Base-by-base conservation (phyloP, 768 basidiomycete genomes). In the Hygrocybe punicea region DNA sequence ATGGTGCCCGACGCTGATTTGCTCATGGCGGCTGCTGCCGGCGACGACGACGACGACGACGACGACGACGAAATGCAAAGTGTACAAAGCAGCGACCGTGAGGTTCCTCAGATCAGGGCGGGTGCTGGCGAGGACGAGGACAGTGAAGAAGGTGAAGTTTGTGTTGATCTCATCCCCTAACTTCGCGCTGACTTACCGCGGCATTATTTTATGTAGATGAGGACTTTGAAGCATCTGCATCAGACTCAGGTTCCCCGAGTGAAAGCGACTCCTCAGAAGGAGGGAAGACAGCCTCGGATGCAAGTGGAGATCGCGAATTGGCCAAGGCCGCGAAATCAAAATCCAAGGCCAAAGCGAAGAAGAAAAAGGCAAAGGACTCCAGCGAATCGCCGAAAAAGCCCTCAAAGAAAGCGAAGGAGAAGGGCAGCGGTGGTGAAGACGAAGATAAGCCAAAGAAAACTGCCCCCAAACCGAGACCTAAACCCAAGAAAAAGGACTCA, bases 1-100 rank as follows among this genome's bases (percentile, higher is more conserved):
- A 93, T 94, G 83, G 83, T 89, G 52, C 87, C 90, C 13, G 95
- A 97, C 65, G 86, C 86, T 17, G 86, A 93, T 66, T 75, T 91
- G 59, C 78, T 90, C 63, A 71, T 91, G 72, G 81, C 79, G 47
- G 82, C 83, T 21, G 85, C 74, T 19, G 85, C 72, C 2, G 86
- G 76, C 3, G 84, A 84, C 59, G 86, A 86, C 50, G 86, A 86
- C 39, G 91, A 52, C 23, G 50, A 51, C 50, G 86, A 86, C 51
- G 86, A 91, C 54, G 83, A 86, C 60, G 88, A 89, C 59, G 89
- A 90, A 65, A 89, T 90, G 89, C 83, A 85, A 69, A 91, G 90
- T 65, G 84, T 87, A 4, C 81, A 84, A 21, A 89, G 85, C 62
- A 84, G 85, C 56, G 88, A 85, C 60, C 87, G 85, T 62, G 84